Evolutionary conservation across 2,329 filamentous ascomycete genomes (phyloP), one percentile per base, ranked within the genome.

Genomic region (Diaporthe nobilis): DNA sequence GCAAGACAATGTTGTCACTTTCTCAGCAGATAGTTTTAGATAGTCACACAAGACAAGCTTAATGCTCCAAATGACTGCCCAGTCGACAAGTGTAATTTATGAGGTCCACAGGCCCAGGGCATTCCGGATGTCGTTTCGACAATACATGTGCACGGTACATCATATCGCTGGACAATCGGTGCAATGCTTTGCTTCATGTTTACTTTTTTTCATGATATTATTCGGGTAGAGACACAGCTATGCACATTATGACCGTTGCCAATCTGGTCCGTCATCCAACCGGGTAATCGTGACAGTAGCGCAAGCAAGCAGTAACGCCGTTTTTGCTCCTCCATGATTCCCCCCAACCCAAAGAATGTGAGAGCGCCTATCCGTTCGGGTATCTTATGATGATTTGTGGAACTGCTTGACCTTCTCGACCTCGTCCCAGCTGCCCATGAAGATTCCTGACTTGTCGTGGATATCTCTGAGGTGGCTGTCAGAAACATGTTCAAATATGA

Each of bases 391-490:
- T 57, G 39, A 65, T 39, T 81, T 93, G 87, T 97, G 93, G 81
- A 93, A 93, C 77, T 91, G 87, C 85, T 98, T 98, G 79, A 98
- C 95, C 89, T 98, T 98, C 88, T 98, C 95, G 67, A 99, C 91
- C 88, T 99, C 97, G 78, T 98, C 94, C 80, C 94, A 95, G 81
- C 95, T 98, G 78, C 97, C 97, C 88, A 99, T 90, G 87, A 97
- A 99, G 82, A 99, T 98, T 79, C 97, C 97, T 28, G 95, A 96
- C 82, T 93, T 92, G 87, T 99, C 97, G 85, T 99, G 97, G 82
- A 99, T 99, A 84, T 95, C 90, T 60, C 76, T 77, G 39, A 10
- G n/a, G 10, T 22, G 5, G 65, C 7, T 22, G 34, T 73, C 10
- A 73, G 71, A 44, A 28, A 42, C 25, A 13, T 20, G 20, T 51